Conservation (phyloP, 805 yeast species). For the Lipomyces japonicus region DNA sequence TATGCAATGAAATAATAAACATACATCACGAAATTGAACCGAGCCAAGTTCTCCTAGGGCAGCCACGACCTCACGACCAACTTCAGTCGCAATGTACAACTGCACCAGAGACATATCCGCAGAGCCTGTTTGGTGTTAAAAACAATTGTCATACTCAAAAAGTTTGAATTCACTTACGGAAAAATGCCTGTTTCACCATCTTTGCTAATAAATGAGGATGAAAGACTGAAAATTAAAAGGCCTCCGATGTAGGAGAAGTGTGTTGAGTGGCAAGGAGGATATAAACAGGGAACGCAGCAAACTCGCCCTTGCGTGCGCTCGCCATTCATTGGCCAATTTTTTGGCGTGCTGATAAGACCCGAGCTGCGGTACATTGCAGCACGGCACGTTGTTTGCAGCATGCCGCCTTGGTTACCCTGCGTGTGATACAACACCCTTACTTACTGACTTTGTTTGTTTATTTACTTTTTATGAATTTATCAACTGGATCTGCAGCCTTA, state of each 20-base stretch:
- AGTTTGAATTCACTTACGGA: constrained; percentile 27
- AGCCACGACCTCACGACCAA: constrained; percentile 79
- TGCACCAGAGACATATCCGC: constrained; percentile 97
- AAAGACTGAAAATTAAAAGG: background rate
- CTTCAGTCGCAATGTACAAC: constrained; percentile 85
- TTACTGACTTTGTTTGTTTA: no score
- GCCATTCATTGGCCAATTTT: no score
- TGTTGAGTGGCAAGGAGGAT: constrained; percentile 2
- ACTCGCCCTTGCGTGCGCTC: no score
- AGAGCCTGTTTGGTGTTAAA: constrained; percentile 48
- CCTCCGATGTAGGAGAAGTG: constrained; percentile 2
- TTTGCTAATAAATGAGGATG: background rate
- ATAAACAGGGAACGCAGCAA: constrained; percentile 1
- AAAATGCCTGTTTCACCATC: constrained; percentile 31
- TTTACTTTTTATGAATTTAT: no score
- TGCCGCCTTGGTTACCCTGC: no score
- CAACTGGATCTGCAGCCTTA: no score
- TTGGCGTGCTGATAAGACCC: no score
- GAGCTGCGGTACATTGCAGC: no score
- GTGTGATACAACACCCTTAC: no score
- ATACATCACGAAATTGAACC: constrained; percentile 75
- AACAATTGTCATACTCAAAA: background rate
- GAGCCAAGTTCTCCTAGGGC: constrained; percentile 81
- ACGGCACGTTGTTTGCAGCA: no score
- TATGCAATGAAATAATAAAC: background rate